phyloP scores from a whole-genome alignment of 2,329 filamentous ascomycete species.

The Colletotrichum eremochloae region DNA sequence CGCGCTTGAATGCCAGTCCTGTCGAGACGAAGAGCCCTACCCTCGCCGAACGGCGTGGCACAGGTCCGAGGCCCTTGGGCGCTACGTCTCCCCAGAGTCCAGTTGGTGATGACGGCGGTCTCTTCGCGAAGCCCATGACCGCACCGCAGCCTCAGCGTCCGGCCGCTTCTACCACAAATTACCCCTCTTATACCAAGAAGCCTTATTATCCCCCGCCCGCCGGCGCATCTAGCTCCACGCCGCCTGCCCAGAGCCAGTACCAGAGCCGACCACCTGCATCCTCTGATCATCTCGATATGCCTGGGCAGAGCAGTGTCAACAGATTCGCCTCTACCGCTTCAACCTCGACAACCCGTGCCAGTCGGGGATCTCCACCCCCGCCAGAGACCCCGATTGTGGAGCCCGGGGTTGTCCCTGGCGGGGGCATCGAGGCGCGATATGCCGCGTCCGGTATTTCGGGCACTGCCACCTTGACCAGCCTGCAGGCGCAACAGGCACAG shows the following conservation, averaged over 20 bases:
- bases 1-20: constrained; percentile 67
- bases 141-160: constrained; percentile 58
- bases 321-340: constrained; percentile 86
- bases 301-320: constrained; percentile 66
- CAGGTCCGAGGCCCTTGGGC: constrained; percentile 80
- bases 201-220: constrained; percentile 73
- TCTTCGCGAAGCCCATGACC: constrained; percentile 78
- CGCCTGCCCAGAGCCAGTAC: constrained; percentile 45
- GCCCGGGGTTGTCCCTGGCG: constrained; percentile 77
- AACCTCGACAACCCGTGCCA: constrained; percentile 91
- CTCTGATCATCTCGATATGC: constrained; percentile 54
- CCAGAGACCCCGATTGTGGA: constrained; percentile 90
- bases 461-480: constrained; percentile 82
- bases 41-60: constrained; percentile 85
- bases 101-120: constrained; percentile 79
- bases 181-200: constrained; percentile 67
- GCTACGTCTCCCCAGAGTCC: constrained; percentile 82
- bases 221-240: constrained; percentile 40
- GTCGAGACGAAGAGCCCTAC: constrained; percentile 71
- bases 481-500: constrained; percentile 71
- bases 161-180: constrained; percentile 57
- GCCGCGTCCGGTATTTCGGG: constrained; percentile 92
- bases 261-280: constrained; percentile 49
- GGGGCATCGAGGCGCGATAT: constrained; percentile 91
- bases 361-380: constrained; percentile 91